Evolutionary conservation across 2,329 filamentous ascomycete genomes (phyloP).

Genomic region (Fusarium palustre): DNA sequence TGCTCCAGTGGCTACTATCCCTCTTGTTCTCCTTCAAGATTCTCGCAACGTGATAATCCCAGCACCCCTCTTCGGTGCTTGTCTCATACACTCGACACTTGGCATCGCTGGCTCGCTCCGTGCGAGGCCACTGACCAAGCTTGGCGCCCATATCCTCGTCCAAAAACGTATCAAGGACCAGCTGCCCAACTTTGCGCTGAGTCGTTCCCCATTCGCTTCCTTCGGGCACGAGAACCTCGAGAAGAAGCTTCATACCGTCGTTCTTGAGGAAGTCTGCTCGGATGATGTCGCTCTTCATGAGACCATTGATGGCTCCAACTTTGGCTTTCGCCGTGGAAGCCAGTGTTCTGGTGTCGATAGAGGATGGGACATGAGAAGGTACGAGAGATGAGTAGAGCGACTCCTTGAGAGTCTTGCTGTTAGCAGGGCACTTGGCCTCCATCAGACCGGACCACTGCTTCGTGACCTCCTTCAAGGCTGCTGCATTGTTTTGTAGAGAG

Average conservation of each 20-base stretch:
- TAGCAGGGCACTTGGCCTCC: constrained; percentile 53
- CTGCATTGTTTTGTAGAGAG: constrained; percentile 73
- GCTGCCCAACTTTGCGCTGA: constrained; percentile 66
- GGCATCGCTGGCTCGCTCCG: constrained; percentile 50
- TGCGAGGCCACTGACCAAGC: constrained; percentile 66
- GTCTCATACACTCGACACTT: constrained; percentile 52
- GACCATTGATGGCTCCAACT: constrained; percentile 65
- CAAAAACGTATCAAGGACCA: constrained; percentile 74
- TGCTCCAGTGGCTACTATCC: constrained; percentile 60
- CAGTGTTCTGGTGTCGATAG: constrained; percentile 41
- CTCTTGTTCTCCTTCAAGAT: constrained; percentile 54
- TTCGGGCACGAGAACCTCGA: constrained; percentile 63
- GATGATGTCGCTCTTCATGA: constrained; percentile 66
- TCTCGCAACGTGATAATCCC: constrained; percentile 65
- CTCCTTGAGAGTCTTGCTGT: constrained; percentile 49
- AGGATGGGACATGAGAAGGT: constrained; percentile 41
- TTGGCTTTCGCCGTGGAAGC: constrained; percentile 53
- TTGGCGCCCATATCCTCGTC: constrained; percentile 72
- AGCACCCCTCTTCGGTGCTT: constrained; percentile 63
- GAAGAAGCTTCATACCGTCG: constrained; percentile 65
- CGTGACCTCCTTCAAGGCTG: constrained; percentile 65
- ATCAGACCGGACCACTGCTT: constrained; percentile 60
- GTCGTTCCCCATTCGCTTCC: constrained; percentile 63
- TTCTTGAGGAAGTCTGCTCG: constrained; percentile 66
- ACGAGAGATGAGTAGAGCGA: constrained; percentile 58